A percentile compares a stretch with the other conserved stretches of the same genome.
These are phyloP conservation scores for Globisporangium perplexum DNA, from an alignment of 352 stramenopile species.

Conservation along the genomic window DNA sequence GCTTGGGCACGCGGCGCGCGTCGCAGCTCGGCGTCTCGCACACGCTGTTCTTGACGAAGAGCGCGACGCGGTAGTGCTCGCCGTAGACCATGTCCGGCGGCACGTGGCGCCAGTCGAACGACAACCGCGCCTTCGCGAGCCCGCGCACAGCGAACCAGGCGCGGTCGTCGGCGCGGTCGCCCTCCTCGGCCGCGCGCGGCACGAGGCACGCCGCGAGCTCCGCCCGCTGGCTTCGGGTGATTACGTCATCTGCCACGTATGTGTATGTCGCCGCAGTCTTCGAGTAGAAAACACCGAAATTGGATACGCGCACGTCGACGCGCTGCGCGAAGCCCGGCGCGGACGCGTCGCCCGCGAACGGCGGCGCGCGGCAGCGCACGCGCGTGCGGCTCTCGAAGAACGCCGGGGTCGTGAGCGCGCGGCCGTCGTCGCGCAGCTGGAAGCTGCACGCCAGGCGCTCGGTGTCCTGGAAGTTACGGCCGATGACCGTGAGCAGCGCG, in stretches of 20 bases:
- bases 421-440: conserved; percentile 20
- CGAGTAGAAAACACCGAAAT: conserved; percentile 75
- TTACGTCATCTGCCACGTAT: conserved; percentile 28
- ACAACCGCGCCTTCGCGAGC: conserved; percentile 90
- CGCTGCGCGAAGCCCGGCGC: conserved; percentile 8
- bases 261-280: conserved; percentile 42
- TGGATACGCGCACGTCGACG: conserved; percentile 68
- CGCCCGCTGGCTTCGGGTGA: background rate
- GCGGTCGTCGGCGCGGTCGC: conserved; percentile 63
- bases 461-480: conserved; percentile 92
- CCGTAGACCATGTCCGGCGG: conserved; percentile 90
- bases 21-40: conserved; percentile 88
- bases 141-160: conserved; percentile 92
- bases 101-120: conserved; percentile 94
- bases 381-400: conserved; percentile 83
- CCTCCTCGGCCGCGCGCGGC: conserved; percentile 61
- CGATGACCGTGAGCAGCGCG: conserved; percentile 88
- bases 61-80: conserved; percentile 94
- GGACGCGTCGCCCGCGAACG: conserved; percentile 32
- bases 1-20: conserved; percentile 37
- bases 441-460: conserved; percentile 85
- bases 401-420: conserved; percentile 30
- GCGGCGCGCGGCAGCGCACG: conserved; percentile 70
- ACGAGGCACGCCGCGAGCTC: conserved; percentile 34
- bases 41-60: conserved; percentile 92